Base-by-base conservation (phyloP, 108 stramenopile species). In the Skeletonema menzelii region DNA sequence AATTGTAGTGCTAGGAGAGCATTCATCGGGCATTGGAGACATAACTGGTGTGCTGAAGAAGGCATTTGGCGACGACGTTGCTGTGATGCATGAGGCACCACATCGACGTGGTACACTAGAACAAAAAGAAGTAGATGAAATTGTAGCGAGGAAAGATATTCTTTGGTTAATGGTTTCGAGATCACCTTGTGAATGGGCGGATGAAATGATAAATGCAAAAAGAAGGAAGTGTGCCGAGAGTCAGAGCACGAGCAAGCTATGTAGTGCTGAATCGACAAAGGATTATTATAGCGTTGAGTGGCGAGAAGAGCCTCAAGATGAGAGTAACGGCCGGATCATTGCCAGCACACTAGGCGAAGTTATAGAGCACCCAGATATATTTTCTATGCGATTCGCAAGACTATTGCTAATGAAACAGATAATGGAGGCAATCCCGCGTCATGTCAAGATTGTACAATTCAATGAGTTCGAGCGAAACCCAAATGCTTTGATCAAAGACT, bases 131-230 rank as follows among this genome's bases (percentile, higher is more conserved):
- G 26, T 81, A 20, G 38, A 72, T 6, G 14, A 44, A 1, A 59
- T 81, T 55, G 34, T 70, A 15, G n/a, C 15, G 12, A 61, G 59
- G n/a, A 67, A 56, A 30, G 73, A 79, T 60, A 59, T 70, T 11
- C 34, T 82, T 11, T 82, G 82, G 82, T 42, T 82, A 15, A 65
- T 82, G 37, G 72, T 26, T 0, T 72, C 74, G 26, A 62, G 77
- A 49, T 70, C 77, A 12, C 82, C 82, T 24, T 82, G 82, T 47
- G 72, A 79, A 8, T 82, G 82, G 82, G 72, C 82, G 24, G 82
- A 82, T 55, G 66, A 58, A n/a, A 55, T 79, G 59, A 69, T 79
- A 17, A 35, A 37, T n/a, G 20, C 47, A 5, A 34, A 56, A 14
- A 47, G 32, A 63, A 32, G 69, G 26, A 20, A 3, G 27, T 73